Evolutionary conservation across 192 early-diverging fungal genomes (phyloP), one percentile per base, ranked within the genome.

Genomic region (Kappamyces sp.): DNA sequence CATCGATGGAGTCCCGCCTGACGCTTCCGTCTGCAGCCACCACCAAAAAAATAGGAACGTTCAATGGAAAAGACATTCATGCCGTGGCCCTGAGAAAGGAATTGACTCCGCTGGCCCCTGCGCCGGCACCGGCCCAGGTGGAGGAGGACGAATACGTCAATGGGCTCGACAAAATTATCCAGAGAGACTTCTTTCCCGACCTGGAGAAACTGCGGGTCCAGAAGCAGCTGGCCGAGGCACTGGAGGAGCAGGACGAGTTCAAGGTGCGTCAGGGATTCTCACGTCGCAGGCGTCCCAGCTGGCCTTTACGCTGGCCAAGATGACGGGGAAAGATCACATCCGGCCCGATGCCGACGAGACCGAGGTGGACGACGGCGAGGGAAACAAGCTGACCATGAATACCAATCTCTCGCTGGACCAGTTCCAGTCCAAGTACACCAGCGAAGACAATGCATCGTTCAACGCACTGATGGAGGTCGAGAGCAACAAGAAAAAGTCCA

Each of bases 361-460:
- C 23, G 23, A 23, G 52, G 12, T 5, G 36, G 40, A 55, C 46
- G 33, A 65, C 40, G 35, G 10, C 8, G 40, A 40, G 1, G 38
- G 61, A 42, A 31, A 51, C 3, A 49, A 69, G 31, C 58, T 65
- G 31, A 55, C 55, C 36, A 61, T 75, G 6, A 72, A 89, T 61
- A 69, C 73, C 0, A 63, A 66, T 35, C 47, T 88, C 2, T 77
- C 77, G 2, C 70, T 92, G 2, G 90, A 92, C 59, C 69, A 73
- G 13, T 92, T 87, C 58, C 89, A 90, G 63, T 49, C 75, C 2
- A 66, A 67, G 32, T 88, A 91, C 67, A 90, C 88, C 35, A 82
- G 75, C 54, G 90, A 92, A 62, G 90, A 90, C 72, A 90, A 91
- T 67, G 83, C 85, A 12, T 89, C 87, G 6, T 92, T 92, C 67